Evolutionary conservation across 2,329 filamentous ascomycete genomes (phyloP), one percentile per base, ranked within the genome.

Genomic region (Fusarium succisae): DNA sequence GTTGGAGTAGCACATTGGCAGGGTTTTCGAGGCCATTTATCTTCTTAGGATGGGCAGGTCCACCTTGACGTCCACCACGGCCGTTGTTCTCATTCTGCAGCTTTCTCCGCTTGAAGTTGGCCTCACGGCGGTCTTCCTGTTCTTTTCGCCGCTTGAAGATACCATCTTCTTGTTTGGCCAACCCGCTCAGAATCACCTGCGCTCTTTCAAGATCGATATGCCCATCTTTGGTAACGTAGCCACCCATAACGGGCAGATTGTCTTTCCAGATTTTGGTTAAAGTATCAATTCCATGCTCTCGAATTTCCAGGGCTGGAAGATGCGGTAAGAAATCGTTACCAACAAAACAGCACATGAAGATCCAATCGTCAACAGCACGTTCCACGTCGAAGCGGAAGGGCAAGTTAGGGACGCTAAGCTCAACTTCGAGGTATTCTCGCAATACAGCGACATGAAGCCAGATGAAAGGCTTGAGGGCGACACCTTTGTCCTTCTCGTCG

Each of bases 321-420:
- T 99, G 96, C 57, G 96, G 96, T 76, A 99, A 85, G 85, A 99
- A 99, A 86, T 99, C 97, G 83, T 99, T 99, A 76, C 96, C 96
- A 64, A 98, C 96, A 81, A 98, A 98, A 85, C 97, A 98, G 84
- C 96, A 98, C 91, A 98, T 96, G 82, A 98, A 98, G 20, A 98
- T 94, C 96, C 96, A 98, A 81, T 98, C 96, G 82, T 98, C 96
- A 67, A 98, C 90, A 32, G 95, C 95, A 74, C 96, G 91, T 83
- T 99, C 96, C 50, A 99, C 87, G 81, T 99, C 95, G 83, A 97
- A 98, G 62, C 90, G 90, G 83, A 98, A 98, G 4, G 92, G 92
- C 75, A 98, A 90, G 63, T 91, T 89, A 24, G 94, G 92, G 39
- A 98, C 92, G 78, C 93, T 89, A 78, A 99, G 91, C 83, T 99